phyloP scores from a whole-genome alignment of 108 stramenopile genomes.

The Fragilariopsis cylindrus region DNA sequence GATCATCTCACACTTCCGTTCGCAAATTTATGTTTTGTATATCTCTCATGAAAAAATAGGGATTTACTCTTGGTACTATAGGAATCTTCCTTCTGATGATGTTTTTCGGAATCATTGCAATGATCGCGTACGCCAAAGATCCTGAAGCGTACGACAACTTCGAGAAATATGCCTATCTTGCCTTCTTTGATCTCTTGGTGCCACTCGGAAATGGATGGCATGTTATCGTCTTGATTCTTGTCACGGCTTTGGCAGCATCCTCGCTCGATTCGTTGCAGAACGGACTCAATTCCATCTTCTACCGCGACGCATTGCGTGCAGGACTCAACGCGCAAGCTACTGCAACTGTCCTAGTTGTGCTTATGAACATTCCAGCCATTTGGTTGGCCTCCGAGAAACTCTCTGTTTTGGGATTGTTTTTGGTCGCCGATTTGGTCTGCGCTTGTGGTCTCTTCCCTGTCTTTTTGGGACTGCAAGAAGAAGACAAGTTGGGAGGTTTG shows the following conservation, averaged over 20 bases:
- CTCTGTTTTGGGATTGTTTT: conserved; percentile 72
- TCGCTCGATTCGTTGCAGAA: conserved; percentile 76
- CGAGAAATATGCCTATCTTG: conserved; percentile 63
- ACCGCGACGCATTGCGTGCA: conserved; percentile 52
- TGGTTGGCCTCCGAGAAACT: conserved; percentile 45
- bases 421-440: conserved; percentile 83
- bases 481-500: conserved; percentile 43
- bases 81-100: conserved; percentile 74
- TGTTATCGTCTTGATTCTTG: conserved; percentile 60
- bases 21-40: neutral
- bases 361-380: conserved; percentile 66
- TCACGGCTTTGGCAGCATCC: conserved; percentile 67
- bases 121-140: conserved; percentile 77
- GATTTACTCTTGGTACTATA: conserved; percentile 56
- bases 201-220: conserved; percentile 67
- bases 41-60: conserved; percentile 18
- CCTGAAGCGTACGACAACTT: conserved; percentile 56
- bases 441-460: conserved; percentile 73
- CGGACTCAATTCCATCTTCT: conserved; percentile 60
- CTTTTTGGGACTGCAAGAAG: conserved; percentile 64
- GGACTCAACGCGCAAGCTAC: conserved; percentile 45
- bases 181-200: conserved; percentile 71
- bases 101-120: conserved; percentile 88
- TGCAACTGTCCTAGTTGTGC: conserved; percentile 49
- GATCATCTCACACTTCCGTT: neutral